These are phyloP conservation scores for Mycosphaerella sp. DNA, from an alignment of 2,329 filamentous ascomycete genomes.

Conservation along the genomic window DNA sequence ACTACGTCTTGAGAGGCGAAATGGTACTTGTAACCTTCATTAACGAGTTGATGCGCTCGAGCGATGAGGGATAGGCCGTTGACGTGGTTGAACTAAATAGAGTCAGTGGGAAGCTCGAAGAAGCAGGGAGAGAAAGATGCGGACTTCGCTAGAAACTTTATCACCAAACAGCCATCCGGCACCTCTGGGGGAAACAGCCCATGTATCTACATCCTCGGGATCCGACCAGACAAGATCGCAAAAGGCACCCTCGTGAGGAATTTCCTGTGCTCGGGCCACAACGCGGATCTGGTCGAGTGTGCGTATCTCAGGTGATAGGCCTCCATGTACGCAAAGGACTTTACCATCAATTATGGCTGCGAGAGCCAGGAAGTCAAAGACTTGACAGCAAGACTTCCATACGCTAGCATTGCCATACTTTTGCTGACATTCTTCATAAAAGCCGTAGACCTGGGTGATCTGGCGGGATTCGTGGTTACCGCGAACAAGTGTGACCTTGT, in stretches of 20 bases:
- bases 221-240: slow-evolving; percentile 98
- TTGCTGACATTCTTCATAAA: slow-evolving; percentile 70
- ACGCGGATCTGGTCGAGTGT: slow-evolving; percentile 70
- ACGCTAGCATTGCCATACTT: slow-evolving; percentile 73
- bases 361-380: slow-evolving; percentile 70
- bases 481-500: slow-evolving; percentile 64
- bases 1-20: slow-evolving; percentile 84
- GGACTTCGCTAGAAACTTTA: slow-evolving; percentile 66
- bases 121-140: slow-evolving; percentile 9
- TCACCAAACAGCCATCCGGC: slow-evolving; percentile 96
- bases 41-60: slow-evolving; percentile 91
- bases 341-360: slow-evolving; percentile 68
- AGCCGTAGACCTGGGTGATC: slow-evolving; percentile 72
- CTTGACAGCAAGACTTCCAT: slow-evolving; percentile 72
- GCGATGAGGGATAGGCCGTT: slow-evolving; percentile 92
- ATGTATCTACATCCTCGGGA: slow-evolving; percentile 95
- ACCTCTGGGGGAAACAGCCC: slow-evolving; percentile 88
- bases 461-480: slow-evolving; percentile 74
- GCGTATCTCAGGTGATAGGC: slow-evolving; percentile 64
- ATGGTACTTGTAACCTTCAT: slow-evolving; percentile 99
- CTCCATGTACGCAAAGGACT: slow-evolving; percentile 67
- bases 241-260: slow-evolving; percentile 98
- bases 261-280: slow-evolving; percentile 68
- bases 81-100: slow-evolving; percentile 83
- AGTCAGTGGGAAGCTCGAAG: not conserved